Percentiles rank a stretch among this genome's conserved stretches.
Evolutionary conservation across 1,139 yeast genomes (phyloP).

Genomic region (Saccharomyces pastorianus): DNA sequence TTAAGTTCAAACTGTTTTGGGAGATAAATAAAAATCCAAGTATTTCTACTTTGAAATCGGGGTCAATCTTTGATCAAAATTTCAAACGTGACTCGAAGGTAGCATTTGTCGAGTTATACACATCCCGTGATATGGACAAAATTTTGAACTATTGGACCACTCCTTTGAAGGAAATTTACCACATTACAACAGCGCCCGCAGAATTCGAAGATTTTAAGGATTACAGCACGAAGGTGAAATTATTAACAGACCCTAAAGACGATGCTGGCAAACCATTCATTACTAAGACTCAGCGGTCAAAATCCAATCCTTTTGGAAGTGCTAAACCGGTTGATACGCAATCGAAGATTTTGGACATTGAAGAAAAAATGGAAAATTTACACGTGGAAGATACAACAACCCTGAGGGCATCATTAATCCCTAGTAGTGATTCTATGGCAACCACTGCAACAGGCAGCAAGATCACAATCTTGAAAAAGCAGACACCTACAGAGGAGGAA

Average conservation of each 20-base stretch:
- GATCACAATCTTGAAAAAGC: conserved; percentile 15
- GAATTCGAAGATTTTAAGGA: conserved; percentile 28
- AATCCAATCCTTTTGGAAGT: conserved; percentile 44
- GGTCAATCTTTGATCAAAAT: conserved; percentile 26
- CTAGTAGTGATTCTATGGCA: conserved; percentile 2
- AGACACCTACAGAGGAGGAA: conserved; percentile 9
- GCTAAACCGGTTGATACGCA: conserved; percentile 49
- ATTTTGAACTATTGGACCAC: conserved; percentile 27
- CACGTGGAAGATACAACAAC: conserved; percentile 49
- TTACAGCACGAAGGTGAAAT: conserved; percentile 22
- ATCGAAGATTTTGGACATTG: conserved; percentile 41
- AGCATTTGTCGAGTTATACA: conserved; percentile 53
- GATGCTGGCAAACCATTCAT: conserved; percentile 22
- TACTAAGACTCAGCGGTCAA: conserved; percentile 32
- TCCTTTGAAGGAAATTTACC: conserved; percentile 26
- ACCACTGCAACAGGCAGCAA: conserved; percentile 8
- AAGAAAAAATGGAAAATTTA: conserved; percentile 41
- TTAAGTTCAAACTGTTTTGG: conserved; percentile 36
- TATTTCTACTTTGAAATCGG: conserved; percentile 18
- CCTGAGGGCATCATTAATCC: conserved; percentile 34
- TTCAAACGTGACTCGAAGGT: conserved; percentile 38
- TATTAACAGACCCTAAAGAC: conserved; percentile 21
- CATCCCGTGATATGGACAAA: conserved; percentile 41
- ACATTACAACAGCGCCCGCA: conserved; percentile 23
- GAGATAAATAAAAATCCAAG: conserved; percentile 32